Conservation (phyloP, 257 asterid genomes). For the Solanum medicagineum region DNA sequence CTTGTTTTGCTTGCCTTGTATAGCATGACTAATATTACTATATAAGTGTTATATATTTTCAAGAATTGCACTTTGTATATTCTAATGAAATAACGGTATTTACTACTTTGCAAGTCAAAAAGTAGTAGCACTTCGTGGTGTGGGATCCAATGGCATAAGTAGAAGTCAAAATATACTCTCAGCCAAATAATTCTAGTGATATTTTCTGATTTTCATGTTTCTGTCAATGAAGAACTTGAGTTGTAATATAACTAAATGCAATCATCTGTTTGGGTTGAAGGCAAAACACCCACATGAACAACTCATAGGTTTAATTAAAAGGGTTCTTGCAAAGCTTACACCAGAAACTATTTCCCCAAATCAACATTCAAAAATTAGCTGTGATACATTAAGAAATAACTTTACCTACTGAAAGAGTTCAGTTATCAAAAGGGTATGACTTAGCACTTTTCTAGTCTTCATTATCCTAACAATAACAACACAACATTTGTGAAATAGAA, state of each 20-base stretch:
- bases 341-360: not conserved
- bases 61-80: not conserved
- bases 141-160: not conserved
- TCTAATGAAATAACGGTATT: not conserved
- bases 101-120: not conserved
- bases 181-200: not conserved
- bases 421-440: constrained; percentile 88
- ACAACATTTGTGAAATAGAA: no score
- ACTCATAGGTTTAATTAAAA: not conserved
- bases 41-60: no score
- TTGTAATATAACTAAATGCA: not conserved
- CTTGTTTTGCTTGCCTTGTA: no score
- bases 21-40: no score
- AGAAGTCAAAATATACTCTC: not conserved
- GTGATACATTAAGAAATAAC: not conserved
- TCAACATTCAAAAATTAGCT: not conserved
- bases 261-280: not conserved
- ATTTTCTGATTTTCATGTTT: not conserved
- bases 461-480: constrained; percentile 80
- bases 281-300: not conserved
- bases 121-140: not conserved
- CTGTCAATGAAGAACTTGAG: not conserved
- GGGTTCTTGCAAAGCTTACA: not conserved
- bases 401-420: constrained; percentile 95
- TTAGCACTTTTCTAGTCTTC: constrained; percentile 85